Evolutionary conservation across 2,329 filamentous ascomycete species (phyloP).

Genomic region (Bipolaris sorokiniana): DNA sequence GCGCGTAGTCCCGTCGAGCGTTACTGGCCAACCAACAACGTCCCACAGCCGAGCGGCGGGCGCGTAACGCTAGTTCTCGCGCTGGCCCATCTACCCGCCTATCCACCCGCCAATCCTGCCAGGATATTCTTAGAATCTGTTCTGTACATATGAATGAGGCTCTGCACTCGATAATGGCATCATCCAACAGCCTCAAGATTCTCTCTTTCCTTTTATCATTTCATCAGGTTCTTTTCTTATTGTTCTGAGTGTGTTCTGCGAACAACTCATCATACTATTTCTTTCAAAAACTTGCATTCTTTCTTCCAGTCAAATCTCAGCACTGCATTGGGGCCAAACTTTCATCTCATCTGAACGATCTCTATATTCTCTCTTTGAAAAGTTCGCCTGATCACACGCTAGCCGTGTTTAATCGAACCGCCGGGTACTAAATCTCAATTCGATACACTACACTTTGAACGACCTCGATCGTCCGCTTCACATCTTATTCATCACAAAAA

Average conservation of each 20-base stretch:
- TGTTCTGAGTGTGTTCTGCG: constrained; percentile 24
- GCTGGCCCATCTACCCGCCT: constrained; percentile 15
- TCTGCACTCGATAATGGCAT: neutral
- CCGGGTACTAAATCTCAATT: neutral
- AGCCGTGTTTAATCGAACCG: constrained; percentile 4
- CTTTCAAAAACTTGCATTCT: neutral
- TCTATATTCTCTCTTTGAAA: neutral
- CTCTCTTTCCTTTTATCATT: constrained; percentile 13
- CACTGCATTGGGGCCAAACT: constrained; percentile 10
- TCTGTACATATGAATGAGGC: constrained; percentile 18
- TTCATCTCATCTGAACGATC: neutral
- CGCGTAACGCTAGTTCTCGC: constrained; percentile 30
- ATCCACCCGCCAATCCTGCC: constrained; percentile 13
- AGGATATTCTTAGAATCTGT: constrained; percentile 22
- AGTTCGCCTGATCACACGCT: neutral
- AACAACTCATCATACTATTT: constrained; percentile 13
- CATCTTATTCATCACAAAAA: neutral
- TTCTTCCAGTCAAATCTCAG: constrained; percentile 9
- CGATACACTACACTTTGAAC: neutral
- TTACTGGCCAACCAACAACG: constrained; percentile 24
- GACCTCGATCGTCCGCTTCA: neutral
- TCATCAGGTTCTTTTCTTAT: constrained; percentile 12
- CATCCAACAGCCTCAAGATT: constrained; percentile 11
- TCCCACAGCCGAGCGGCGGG: constrained; percentile 25
- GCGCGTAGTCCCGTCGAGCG: constrained; percentile 16